phyloP scores from a whole-genome alignment of 2,329 filamentous ascomycete species.

The Colletotrichum lupini region DNA sequence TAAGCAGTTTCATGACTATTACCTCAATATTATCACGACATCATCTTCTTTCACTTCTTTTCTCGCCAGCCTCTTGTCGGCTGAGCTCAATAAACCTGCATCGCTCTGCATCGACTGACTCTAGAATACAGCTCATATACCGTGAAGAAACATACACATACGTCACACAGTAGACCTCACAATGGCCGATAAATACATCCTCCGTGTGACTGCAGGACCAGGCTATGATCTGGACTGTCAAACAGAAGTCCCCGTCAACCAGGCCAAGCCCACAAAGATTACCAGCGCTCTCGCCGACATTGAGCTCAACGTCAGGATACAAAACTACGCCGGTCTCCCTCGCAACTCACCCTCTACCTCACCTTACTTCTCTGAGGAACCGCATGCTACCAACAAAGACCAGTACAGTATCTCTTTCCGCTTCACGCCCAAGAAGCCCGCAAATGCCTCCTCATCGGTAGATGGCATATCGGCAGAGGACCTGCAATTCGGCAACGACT shows the following conservation, averaged over 20 bases:
- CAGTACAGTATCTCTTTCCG: conserved; percentile 87
- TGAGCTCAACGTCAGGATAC: conserved; percentile 80
- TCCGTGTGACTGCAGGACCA: conserved; percentile 85
- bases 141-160: neutral
- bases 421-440: conserved; percentile 74
- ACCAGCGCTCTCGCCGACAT: conserved; percentile 72
- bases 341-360: conserved; percentile 74
- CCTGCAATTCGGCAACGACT: conserved; percentile 94
- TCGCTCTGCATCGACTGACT: neutral
- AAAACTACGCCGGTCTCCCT: conserved; percentile 76
- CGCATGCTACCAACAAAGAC: conserved; percentile 75
- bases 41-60: neutral
- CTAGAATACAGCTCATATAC: neutral
- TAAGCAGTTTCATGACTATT: neutral
- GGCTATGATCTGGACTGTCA: conserved; percentile 81
- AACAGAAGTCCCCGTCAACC: conserved; percentile 80
- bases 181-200: conserved; percentile 79
- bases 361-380: conserved; percentile 79
- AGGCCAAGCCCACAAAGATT: conserved; percentile 69
- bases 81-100: neutral
- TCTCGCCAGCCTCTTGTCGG: neutral
- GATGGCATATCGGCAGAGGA: conserved; percentile 74
- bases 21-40: neutral
- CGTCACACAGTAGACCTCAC: neutral
- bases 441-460: conserved; percentile 20